A percentile compares a stretch with the other conserved stretches of the same genome.
phyloP scores from a whole-genome alignment of 2,329 filamentous ascomycete species.

The Penicillium expansum region DNA sequence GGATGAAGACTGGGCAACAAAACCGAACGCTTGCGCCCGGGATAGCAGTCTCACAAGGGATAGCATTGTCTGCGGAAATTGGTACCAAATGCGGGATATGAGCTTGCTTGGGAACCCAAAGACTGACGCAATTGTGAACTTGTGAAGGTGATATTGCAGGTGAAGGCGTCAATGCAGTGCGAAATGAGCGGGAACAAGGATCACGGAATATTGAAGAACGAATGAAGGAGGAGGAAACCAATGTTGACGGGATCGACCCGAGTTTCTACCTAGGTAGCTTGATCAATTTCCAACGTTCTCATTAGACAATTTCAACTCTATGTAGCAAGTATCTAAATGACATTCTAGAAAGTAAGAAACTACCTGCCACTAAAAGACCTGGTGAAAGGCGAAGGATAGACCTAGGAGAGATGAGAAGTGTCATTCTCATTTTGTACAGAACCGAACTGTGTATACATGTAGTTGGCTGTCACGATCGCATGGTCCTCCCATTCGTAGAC shows the following conservation, averaged over 20 bases:
- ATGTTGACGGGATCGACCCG: not conserved
- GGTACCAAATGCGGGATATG: not conserved
- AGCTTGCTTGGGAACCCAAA: no score
- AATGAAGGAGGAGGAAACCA: not conserved
- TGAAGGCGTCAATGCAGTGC: not conserved
- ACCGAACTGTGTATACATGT: not conserved
- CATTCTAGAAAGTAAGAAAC: no score
- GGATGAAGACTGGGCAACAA: no score
- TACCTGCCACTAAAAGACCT: not conserved
- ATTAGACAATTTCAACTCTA: not conserved
- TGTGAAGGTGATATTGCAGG: no score
- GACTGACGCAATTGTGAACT: no score
- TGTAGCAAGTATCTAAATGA: not conserved
- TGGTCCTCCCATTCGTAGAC: no score
- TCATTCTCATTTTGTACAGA: not conserved
- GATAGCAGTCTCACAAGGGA: not conserved
- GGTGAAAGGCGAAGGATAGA: not conserved
- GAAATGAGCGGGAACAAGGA: not conserved
- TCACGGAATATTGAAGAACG: not conserved
- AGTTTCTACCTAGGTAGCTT: not conserved
- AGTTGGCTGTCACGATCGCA: not conserved
- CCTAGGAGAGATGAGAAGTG: not conserved
- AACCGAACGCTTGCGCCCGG: no score
- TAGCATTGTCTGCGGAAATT: not conserved
- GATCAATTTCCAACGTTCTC: not conserved